phyloP scores from a whole-genome alignment of 495 filamentous ascomycete species.

The Coniosporium apollinis region DNA sequence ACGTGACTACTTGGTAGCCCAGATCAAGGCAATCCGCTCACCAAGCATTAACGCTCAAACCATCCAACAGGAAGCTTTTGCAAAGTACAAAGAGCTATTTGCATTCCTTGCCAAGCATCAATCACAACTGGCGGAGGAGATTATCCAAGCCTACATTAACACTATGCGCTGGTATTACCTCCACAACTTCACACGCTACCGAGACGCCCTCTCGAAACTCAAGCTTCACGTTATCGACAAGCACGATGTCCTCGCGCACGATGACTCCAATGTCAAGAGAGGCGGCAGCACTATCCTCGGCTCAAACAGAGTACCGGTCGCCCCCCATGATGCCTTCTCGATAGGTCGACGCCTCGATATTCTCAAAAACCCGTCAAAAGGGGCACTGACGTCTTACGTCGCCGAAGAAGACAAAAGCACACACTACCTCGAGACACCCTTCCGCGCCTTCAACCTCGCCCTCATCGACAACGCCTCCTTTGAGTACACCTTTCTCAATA shows the following conservation, averaged over 20 bases:
- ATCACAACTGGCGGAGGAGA: slow-evolving; percentile 62
- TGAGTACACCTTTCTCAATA: slow-evolving; percentile 83
- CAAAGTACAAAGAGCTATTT: slow-evolving; percentile 75
- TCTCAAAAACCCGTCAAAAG: slow-evolving; percentile 48
- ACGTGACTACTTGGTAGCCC: slow-evolving; percentile 79
- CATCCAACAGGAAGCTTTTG: slow-evolving; percentile 78
- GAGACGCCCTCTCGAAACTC: slow-evolving; percentile 64
- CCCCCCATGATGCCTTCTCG: slow-evolving; percentile 73
- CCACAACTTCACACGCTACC: slow-evolving; percentile 81
- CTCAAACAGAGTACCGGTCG: slow-evolving; percentile 30
- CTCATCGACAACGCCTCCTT: slow-evolving; percentile 86
- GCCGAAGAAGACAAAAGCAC: slow-evolving; percentile 74
- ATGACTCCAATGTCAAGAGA: slow-evolving; percentile 32
- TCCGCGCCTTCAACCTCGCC: slow-evolving; percentile 86
- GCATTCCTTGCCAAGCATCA: slow-evolving; percentile 69
- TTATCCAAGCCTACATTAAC: slow-evolving; percentile 87
- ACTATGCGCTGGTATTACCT: slow-evolving; percentile 98
- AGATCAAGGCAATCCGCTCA: slow-evolving; percentile 81
- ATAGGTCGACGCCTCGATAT: slow-evolving; percentile 72
- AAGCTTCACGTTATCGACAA: slow-evolving; percentile 70
- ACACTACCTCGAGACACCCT: slow-evolving; percentile 78
- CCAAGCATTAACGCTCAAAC: slow-evolving; percentile 94
- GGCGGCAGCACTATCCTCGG: slow-evolving; percentile 8
- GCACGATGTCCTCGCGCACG: slow-evolving; percentile 67
- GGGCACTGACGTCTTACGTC: slow-evolving; percentile 61